Evolutionary conservation across 768 basidiomycete genomes (phyloP).

Genomic region (Strobilomyces echinocephalus): DNA sequence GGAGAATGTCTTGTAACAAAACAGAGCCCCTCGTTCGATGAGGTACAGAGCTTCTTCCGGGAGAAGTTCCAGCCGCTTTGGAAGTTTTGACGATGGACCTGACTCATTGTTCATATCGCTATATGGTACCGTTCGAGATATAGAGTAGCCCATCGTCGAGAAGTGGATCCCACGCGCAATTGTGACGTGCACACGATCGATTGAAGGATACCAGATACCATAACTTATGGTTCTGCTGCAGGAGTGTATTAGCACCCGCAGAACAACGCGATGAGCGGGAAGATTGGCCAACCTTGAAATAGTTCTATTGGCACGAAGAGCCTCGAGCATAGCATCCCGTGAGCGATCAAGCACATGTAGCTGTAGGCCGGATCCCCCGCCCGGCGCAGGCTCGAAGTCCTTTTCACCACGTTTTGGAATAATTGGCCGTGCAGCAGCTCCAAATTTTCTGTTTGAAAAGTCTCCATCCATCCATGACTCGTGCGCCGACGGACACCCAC

Average conservation of each 20-base stretch:
- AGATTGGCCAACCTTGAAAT: slow-evolving; percentile 60
- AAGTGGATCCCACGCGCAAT: slow-evolving; percentile 82
- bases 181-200: slow-evolving; percentile 63
- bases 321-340: slow-evolving; percentile 82
- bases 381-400: slow-evolving; percentile 81
- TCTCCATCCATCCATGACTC: slow-evolving; percentile 4
- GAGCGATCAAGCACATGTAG: slow-evolving; percentile 75
- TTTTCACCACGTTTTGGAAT: slow-evolving; percentile 98
- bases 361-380: slow-evolving; percentile 69
- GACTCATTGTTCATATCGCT: slow-evolving; percentile 25
- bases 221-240: slow-evolving; percentile 74
- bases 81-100: slow-evolving; percentile 33
- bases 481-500: slow-evolving; percentile 33
- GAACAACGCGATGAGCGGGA: not conserved
- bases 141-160: slow-evolving; percentile 74
- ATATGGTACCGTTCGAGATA: slow-evolving; percentile 41
- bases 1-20: slow-evolving; percentile 66
- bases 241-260: not conserved
- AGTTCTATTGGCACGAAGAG: slow-evolving; percentile 66
- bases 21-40: slow-evolving; percentile 82
- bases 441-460: slow-evolving; percentile 17
- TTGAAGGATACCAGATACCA: slow-evolving; percentile 69
- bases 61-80: slow-evolving; percentile 75
- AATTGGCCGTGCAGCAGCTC: slow-evolving; percentile 47
- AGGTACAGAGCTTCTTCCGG: slow-evolving; percentile 96